Evolutionary conservation across 2,329 filamentous ascomycete genomes (phyloP).

Genomic region (Colletotrichum musicola): DNA sequence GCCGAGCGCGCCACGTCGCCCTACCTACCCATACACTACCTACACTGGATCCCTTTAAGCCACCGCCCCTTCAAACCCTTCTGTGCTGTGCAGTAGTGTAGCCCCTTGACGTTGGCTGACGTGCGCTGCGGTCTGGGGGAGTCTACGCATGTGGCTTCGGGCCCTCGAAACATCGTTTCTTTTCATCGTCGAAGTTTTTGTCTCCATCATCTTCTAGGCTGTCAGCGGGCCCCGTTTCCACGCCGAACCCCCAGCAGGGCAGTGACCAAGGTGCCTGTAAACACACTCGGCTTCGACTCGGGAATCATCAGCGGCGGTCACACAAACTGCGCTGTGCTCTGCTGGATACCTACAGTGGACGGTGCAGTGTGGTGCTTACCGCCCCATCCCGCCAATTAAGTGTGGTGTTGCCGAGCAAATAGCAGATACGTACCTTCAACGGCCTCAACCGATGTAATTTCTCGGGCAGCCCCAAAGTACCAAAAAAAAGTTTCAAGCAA

Average conservation of each 20-base stretch:
- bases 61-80: no score
- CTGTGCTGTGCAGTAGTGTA: no score
- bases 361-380: constrained; percentile 11
- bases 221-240: neutral
- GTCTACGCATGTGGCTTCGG: no score
- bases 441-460: constrained; percentile 30
- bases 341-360: constrained; percentile 15
- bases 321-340: constrained; percentile 29
- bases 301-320: constrained; percentile 10
- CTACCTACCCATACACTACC: neutral
- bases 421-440: constrained; percentile 9
- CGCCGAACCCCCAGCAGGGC: constrained; percentile 11
- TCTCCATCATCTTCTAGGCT: no score
- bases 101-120: no score
- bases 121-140: no score
- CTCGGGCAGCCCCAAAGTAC: neutral
- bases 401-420: neutral
- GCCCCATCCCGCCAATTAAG: constrained; percentile 11
- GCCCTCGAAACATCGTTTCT: no score
- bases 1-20: constrained; percentile 5
- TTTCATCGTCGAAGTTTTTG: no score
- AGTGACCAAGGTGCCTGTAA: constrained; percentile 6
- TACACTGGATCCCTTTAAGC: neutral
- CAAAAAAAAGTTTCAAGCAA: constrained; percentile 12
- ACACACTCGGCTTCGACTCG: neutral